Base-by-base conservation (phyloP, 345 rosid species). In the Kandelia obovata region DNA sequence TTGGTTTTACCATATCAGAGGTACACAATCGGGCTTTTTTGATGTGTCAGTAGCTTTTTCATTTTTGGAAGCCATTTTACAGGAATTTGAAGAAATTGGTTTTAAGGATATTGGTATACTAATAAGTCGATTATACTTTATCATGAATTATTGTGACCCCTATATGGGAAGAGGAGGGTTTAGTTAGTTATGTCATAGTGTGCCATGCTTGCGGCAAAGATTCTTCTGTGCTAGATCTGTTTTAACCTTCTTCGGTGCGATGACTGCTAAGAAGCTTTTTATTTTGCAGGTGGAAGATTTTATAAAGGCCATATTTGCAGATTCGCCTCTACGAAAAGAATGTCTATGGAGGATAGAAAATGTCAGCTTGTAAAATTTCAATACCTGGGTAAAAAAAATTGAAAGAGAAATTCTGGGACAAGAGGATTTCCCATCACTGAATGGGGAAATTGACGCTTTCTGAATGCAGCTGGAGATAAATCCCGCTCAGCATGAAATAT, bases 301-400 rank as follows among this genome's bases (percentile, higher is more conserved):
- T 71, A 87, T 92, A 70, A 84, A 83, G 80, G 93, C 99, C 55
- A 89, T 86, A 82, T 92, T 90, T 75, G 69, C 97, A 0, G 98
- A 92, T 80, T 90, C 99, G 0, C 77, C 96, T 21, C 70, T 95
- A 76, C 85, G 98, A 72, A 90, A 89, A 84, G 99, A 92, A 75
- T 95, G 98, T 83, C 57, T 90, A 70, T 81, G 94, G 99, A 83
- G 90, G 80, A 88, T 95, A 61, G 86, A 85, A 65, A 85, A 80
- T 32, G 74, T 61, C 49, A 58, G 80, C 80, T 74, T 78, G 71
- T 82, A 76, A 63, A 62, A 69, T 35, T 11, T 13, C 16, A 11
- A 43, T 6, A 1, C 10, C 9, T 7, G 9, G 37, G 37, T 34
- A 34, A 34, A 34, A 34, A 34, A 34, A 34, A 34, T 34, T 10